Evolutionary conservation across 2,329 filamentous ascomycete genomes (phyloP).

Genomic region (Fusarium sp.): DNA sequence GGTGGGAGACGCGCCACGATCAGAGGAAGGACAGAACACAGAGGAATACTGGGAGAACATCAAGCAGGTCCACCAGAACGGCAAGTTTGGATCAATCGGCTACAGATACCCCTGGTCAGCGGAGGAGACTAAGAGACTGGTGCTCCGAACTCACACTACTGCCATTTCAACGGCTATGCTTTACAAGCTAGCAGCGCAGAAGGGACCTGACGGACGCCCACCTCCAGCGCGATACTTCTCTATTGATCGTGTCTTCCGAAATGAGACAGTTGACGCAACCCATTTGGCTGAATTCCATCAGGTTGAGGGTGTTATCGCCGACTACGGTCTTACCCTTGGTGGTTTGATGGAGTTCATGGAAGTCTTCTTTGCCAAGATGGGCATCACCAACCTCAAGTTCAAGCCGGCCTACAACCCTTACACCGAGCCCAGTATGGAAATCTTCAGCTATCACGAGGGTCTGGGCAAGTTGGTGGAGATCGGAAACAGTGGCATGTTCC

Average conservation of each 20-base stretch:
- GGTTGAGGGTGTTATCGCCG: constrained; percentile 97
- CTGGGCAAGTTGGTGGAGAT: constrained; percentile 95
- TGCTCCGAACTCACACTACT: constrained; percentile 96
- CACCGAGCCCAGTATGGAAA: constrained; percentile 97
- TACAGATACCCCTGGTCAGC: constrained; percentile 95
- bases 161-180: constrained; percentile 91
- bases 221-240: constrained; percentile 92
- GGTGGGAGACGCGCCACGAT: constrained; percentile 74
- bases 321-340: constrained; percentile 91
- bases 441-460: constrained; percentile 94
- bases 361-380: constrained; percentile 96
- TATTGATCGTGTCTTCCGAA: constrained; percentile 97
- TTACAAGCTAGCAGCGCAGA: constrained; percentile 85
- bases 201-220: constrained; percentile 74
- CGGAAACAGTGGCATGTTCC: constrained; percentile 98
- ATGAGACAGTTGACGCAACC: constrained; percentile 96
- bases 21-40: constrained; percentile 73
- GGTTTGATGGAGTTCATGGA: constrained; percentile 94
- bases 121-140: constrained; percentile 86
- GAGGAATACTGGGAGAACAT: constrained; percentile 90
- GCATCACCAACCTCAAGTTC: constrained; percentile 85
- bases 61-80: constrained; percentile 85
- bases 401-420: constrained; percentile 98
- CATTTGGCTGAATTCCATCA: constrained; percentile 99
- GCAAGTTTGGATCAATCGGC: constrained; percentile 93